Base-by-base conservation (phyloP, 208 protist genomes). In the Borovskyia barvae region DNA sequence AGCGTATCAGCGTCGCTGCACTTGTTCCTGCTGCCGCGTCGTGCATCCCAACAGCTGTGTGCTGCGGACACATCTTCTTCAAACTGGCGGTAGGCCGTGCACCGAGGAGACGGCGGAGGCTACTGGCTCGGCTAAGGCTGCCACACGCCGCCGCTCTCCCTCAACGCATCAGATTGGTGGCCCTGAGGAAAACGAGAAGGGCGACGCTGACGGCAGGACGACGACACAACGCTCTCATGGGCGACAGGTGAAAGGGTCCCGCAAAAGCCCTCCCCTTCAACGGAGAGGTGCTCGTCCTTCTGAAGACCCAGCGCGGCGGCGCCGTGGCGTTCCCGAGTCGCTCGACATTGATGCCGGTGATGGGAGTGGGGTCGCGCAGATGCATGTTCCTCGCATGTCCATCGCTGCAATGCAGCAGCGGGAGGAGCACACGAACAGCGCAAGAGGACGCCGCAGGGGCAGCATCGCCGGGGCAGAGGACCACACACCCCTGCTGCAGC, bases 41-140 rank as follows among this genome's bases (percentile, higher is more conserved):
- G 55, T 79, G 22, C 83, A 87, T 52, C 51, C 70, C 19, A 95
- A 90, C 71, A 78, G 66, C 66, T 69, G 66, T 26, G 81, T 66
- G 14, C 65, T 92, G 53, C 81, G 80, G 14, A 75, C 80, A 20
- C 90, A 95, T 59, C 22, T 71, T 22, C 30, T 52, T 1, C 39
- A 56, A 39, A 76, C 64, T 22, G 50, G 64, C 9, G 66, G 54
- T 25, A 32, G 12, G 30, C 46, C 61, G 37, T 25, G 57, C 24
- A 53, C 50, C 14, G 63, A 45, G 2, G 54, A 28, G 5, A 33
- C 42, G 0, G 29, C 24, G 11, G 28, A 37, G 28, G 28, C 15
- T 28, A 37, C 26, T 12, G 43, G 20, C 5, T 35, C 1, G 37
- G 19, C 15, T 14, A 14, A 19, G 24, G 2, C 35, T 5, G 2